phyloP scores from a whole-genome alignment of 228 moss, liverwort and hornwort genomes.

The Sphagnum magellanicum region DNA sequence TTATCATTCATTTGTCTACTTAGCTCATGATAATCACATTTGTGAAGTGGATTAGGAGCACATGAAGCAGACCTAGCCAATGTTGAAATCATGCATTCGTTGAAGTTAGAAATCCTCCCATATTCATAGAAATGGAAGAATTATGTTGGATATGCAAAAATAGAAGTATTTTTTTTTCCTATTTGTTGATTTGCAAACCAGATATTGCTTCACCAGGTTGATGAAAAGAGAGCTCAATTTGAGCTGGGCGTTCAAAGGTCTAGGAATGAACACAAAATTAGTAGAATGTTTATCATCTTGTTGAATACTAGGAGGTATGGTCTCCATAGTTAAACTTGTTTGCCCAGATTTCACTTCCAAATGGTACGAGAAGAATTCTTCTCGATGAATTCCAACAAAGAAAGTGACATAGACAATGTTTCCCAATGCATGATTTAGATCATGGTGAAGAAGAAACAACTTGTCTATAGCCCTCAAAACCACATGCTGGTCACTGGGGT shows the following conservation, averaged over 20 bases:
- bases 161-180: no score
- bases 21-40: no score
- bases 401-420: slow-evolving; percentile 59
- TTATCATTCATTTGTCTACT: no score
- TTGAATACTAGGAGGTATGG: slow-evolving; percentile 46
- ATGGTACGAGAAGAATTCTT: slow-evolving; percentile 56
- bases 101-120: no score
- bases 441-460: slow-evolving; percentile 61
- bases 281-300: slow-evolving; percentile 46
- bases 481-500: slow-evolving; percentile 35
- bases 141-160: no score
- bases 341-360: slow-evolving; percentile 53
- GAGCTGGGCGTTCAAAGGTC: slow-evolving; percentile 21
- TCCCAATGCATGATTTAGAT: slow-evolving; percentile 40
- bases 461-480: slow-evolving; percentile 43
- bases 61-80: no score
- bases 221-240: slow-evolving; percentile 53
- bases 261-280: slow-evolving; percentile 57
- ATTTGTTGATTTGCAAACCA: slow-evolving; percentile 25
- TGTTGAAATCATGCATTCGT: no score
- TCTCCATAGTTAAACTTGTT: slow-evolving; percentile 52
- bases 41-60: no score
- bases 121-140: no score
- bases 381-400: slow-evolving; percentile 33
- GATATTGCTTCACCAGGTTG: slow-evolving; percentile 59